phyloP scores from a whole-genome alignment of 805 yeast species.

The Alloascoidea africana region DNA sequence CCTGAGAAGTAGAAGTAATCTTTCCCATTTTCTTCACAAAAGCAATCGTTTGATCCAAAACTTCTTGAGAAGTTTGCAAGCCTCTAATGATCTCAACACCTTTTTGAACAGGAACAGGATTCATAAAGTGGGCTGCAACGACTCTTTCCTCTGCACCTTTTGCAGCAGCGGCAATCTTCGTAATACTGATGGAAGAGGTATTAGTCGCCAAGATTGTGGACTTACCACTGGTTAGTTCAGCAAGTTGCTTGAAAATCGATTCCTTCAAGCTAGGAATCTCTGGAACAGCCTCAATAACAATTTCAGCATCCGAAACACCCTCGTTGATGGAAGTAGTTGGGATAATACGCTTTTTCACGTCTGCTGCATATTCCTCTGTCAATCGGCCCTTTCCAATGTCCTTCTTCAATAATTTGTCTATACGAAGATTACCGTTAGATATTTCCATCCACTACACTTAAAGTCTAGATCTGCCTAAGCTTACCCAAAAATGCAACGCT shows the following conservation, averaged over 20 bases:
- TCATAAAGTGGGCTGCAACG: conserved; percentile 27
- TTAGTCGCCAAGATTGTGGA: conserved; percentile 23
- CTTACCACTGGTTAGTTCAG: conserved; percentile 11
- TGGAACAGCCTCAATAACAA: conserved; percentile 28
- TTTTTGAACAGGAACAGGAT: conserved; percentile 28
- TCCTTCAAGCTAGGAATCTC: conserved; percentile 21
- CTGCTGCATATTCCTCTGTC: conserved; percentile 15
- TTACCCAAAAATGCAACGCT: conserved; percentile 17
- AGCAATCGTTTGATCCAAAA: conserved; percentile 16
- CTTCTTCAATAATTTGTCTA: conserved; percentile 20
- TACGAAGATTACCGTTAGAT: no score
- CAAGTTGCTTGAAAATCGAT: conserved; percentile 19
- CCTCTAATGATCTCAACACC: conserved; percentile 27
- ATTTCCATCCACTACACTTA: no score
- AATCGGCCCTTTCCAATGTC: conserved; percentile 21
- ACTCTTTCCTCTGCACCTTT: conserved; percentile 23
- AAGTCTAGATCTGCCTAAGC: no score
- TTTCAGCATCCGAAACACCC: conserved; percentile 17
- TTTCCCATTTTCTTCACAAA: conserved; percentile 21
- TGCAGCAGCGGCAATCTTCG: conserved; percentile 28
- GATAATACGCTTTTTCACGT: conserved; percentile 13
- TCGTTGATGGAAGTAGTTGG: conserved; percentile 10
- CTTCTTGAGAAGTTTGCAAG: conserved; percentile 22
- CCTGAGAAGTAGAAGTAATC: conserved; percentile 20
- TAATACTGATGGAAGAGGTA: conserved; percentile 26